Evolutionary conservation across 1,139 yeast species (phyloP).

Genomic region (Blastobotrys apis): DNA sequence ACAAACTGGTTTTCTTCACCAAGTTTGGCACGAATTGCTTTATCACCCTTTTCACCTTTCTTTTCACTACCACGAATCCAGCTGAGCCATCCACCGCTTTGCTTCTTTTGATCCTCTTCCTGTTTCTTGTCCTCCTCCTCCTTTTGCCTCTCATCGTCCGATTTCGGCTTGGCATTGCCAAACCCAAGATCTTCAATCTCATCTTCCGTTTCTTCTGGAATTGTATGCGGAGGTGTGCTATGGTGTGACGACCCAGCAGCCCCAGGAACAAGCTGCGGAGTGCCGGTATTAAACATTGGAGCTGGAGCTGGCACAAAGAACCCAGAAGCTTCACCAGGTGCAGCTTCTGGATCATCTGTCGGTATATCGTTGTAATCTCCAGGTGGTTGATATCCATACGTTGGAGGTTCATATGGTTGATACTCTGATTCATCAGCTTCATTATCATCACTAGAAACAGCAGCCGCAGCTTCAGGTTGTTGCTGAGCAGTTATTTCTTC

Average conservation of each 20-base stretch:
- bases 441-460: constrained; percentile 5
- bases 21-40: constrained; percentile 76
- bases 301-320: constrained; percentile 13
- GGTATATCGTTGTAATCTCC: constrained; percentile 10
- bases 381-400: constrained; percentile 22
- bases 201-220: constrained; percentile 31
- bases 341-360: constrained; percentile 5
- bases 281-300: constrained; percentile 1
- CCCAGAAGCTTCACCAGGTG: constrained; percentile 9
- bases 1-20: constrained; percentile 75
- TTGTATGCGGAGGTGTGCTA: constrained; percentile 11
- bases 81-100: constrained; percentile 21
- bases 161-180: constrained; percentile 24
- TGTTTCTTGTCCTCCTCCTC: constrained; percentile 18
- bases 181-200: constrained; percentile 35
- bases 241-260: constrained; percentile 7
- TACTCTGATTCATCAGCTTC: constrained; percentile 22
- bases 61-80: constrained; percentile 43
- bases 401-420: constrained; percentile 24
- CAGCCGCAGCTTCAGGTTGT: background rate
- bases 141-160: constrained; percentile 15
- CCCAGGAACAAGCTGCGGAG: background rate
- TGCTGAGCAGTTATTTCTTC: background rate
- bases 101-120: constrained; percentile 19
- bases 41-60: constrained; percentile 51